These are phyloP conservation scores for Conringia planisiliqua DNA, from an alignment of 345 rosid genomes.

Conservation along the genomic window DNA sequence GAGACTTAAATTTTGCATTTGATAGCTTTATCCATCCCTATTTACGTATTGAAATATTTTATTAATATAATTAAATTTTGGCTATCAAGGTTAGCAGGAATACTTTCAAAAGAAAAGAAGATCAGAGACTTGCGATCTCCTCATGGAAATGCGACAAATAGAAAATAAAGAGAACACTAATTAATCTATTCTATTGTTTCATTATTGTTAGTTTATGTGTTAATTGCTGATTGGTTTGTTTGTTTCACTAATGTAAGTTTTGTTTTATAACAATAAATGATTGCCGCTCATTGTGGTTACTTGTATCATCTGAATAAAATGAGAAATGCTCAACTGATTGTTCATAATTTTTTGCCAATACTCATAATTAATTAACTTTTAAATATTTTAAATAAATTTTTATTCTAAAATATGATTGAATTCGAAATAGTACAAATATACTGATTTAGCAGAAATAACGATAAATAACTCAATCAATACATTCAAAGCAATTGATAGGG, in stretches of 20 bases:
- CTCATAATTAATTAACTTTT: no score
- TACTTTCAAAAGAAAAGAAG: conserved; percentile 44
- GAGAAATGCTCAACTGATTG: background rate
- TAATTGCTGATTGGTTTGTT: background rate
- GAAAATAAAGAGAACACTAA: background rate
- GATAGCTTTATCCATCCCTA: background rate
- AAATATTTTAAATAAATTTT: no score
- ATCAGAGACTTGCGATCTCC: conserved; percentile 40
- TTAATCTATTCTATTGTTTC: background rate
- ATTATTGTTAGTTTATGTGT: background rate
- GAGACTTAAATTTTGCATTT: background rate
- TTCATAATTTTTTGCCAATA: no score
- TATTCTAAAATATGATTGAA: no score
- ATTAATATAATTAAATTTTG: background rate
- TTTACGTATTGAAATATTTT: background rate
- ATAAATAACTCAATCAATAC: no score
- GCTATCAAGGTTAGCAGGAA: conserved; percentile 38
- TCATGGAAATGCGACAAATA: conserved; percentile 1
- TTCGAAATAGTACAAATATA: no score
- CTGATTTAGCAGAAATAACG: no score
- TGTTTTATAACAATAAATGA: background rate
- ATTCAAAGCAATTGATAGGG: no score
- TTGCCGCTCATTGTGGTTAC: background rate
- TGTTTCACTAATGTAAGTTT: background rate
- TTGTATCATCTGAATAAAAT: conserved; percentile 2